Conservation (phyloP, 495 filamentous ascomycete species). For the Daldinia childiae region DNA sequence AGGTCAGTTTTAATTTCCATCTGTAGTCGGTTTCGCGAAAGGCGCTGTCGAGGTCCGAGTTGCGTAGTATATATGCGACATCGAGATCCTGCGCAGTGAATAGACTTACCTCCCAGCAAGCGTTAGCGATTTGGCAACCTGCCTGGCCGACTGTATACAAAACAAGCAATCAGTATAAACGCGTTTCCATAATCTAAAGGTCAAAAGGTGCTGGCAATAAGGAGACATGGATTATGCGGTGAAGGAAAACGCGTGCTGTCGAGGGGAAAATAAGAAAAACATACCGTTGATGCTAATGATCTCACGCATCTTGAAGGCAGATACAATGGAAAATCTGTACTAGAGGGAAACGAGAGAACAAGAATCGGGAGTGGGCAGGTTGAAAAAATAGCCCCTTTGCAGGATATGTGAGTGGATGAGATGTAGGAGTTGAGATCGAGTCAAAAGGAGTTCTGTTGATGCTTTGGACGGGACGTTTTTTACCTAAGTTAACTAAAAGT, state of each 20-base stretch:
- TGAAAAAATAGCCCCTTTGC: conserved; percentile 32
- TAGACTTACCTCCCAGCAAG: conserved; percentile 97
- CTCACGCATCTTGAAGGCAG: conserved; percentile 86
- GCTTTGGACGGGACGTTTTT: conserved; percentile 46
- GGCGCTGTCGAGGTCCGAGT: not conserved
- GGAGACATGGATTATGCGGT: conserved; percentile 48
- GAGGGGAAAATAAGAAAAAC: conserved; percentile 52
- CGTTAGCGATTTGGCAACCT: conserved; percentile 99
- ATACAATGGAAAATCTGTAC: conserved; percentile 40
- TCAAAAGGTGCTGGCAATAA: conserved; percentile 24
- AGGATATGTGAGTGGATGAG: conserved; percentile 16
- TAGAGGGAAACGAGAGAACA: conserved; percentile 22
- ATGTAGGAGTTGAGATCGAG: conserved; percentile 43
- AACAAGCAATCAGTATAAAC: conserved; percentile 50
- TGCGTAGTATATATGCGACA: conserved; percentile 14
- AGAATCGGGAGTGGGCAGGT: conserved; percentile 36
- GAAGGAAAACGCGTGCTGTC: conserved; percentile 50
- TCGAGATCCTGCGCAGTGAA: conserved; percentile 1
- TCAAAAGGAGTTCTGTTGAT: conserved; percentile 47
- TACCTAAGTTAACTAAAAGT: conserved; percentile 39
- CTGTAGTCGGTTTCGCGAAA: conserved; percentile 1
- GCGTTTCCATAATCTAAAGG: conserved; percentile 23
- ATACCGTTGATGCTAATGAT: conserved; percentile 99
- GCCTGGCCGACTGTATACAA: conserved; percentile 90
- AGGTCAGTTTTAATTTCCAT: conserved; percentile 37